Evolutionary conservation across 2,329 filamentous ascomycete genomes (phyloP).

Genomic region (Aschersonia sp.): DNA sequence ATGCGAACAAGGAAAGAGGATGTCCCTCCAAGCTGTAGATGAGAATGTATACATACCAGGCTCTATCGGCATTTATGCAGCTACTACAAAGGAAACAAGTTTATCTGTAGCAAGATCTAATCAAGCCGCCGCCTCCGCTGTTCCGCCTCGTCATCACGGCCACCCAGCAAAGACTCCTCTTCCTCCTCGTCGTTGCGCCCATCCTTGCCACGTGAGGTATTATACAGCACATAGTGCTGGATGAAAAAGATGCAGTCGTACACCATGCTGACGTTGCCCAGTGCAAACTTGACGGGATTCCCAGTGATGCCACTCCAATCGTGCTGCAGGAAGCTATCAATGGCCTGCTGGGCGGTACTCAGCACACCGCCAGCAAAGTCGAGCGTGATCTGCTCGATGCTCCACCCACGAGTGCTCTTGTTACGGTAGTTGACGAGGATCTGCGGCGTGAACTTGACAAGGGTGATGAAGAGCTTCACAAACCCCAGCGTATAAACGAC

Average conservation of each 20-base stretch:
- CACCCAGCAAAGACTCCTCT: slow-evolving; percentile 13
- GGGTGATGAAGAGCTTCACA: slow-evolving; percentile 75
- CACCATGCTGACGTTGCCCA: slow-evolving; percentile 72
- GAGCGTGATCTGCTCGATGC: slow-evolving; percentile 68
- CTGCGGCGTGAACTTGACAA: slow-evolving; percentile 90
- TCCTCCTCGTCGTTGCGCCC: neutral
- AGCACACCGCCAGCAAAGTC: slow-evolving; percentile 73
- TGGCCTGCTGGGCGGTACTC: slow-evolving; percentile 65
- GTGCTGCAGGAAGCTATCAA: slow-evolving; percentile 71
- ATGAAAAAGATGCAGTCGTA: slow-evolving; percentile 79
- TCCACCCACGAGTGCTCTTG: slow-evolving; percentile 77
- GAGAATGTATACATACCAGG: too few species aligned
- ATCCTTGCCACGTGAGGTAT: neutral
- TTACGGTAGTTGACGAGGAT: slow-evolving; percentile 71
- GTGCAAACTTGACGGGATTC: slow-evolving; percentile 79
- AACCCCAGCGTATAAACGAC: slow-evolving; percentile 61
- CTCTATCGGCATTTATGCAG: too few species aligned
- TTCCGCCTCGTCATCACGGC: slow-evolving; percentile 1
- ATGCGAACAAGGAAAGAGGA: too few species aligned
- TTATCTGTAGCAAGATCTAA: neutral
- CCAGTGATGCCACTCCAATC: slow-evolving; percentile 88
- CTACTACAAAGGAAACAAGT: neutral
- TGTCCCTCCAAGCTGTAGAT: too few species aligned
- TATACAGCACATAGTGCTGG: slow-evolving; percentile 79
- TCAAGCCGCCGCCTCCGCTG: neutral